Evolutionary conservation across 2,329 filamentous ascomycete species (phyloP), one percentile per base, ranked within the genome.

Genomic region (Phoma sp.): DNA sequence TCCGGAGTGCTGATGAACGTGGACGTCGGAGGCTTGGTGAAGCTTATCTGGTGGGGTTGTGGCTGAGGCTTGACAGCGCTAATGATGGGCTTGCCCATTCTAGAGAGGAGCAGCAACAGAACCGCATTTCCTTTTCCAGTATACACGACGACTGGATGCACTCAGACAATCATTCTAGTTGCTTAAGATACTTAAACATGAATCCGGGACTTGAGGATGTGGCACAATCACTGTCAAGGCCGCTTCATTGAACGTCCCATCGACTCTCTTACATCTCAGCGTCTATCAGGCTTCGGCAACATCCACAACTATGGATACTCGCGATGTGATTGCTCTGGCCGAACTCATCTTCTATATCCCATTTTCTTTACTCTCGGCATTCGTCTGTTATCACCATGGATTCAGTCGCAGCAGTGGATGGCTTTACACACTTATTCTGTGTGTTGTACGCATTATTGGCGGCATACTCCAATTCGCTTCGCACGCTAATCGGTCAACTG

Each of bases 361-460:
- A 4, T 62, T 70, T 10, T 39, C 74, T 22, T 57, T 72, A 24
- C 38, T 70, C 2, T 61, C 74, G 1, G 27, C 59, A 7, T 66
- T 65, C 48, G 57, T 78, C 35, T 71, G 69, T 55, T 57, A 52
- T 32, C 71, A 68, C 14, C 77, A 78, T 64, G 77, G 77, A 27
- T 67, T 77, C 39, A 61, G 69, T 4, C 75, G 74, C 38, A 78
- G 72, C 51, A 73, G 78, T 0, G 83, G 83, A 37, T 86, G 82
- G 79, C 61, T 82, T 10, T 84, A 81, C 65, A 74, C 86, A 6
- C 62, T 82, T 40, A 61, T 84, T 29, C 82, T 87, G 65, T 79
- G 78, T 27, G 57, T 83, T 5, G 69, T 79, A 10, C 81, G 84
- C 35, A 75, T 85, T 40, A 63, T 82, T 18, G 83, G 83, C 35